Percentiles rank a stretch among this genome's conserved stretches.
phyloP scores from a whole-genome alignment of 2,329 filamentous ascomycete genomes.

The Fusarium succisae region DNA sequence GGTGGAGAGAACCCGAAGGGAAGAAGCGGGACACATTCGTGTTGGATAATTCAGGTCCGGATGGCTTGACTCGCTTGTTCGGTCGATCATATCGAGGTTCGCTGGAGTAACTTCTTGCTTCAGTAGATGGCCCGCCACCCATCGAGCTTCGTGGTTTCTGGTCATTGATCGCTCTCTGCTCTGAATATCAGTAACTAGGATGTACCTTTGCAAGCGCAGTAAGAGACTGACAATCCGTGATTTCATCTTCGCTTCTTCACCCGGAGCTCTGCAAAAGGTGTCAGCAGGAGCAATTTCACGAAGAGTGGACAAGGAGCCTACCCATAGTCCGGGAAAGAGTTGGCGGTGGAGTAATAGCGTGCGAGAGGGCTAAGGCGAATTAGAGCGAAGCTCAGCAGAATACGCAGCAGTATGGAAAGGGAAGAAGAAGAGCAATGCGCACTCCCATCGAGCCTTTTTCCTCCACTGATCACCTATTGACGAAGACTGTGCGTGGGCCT shows the following conservation, averaged over 20 bases:
- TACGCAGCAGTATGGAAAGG: neutral
- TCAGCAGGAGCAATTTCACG: conserved; percentile 27
- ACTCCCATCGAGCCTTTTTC: conserved; percentile 46
- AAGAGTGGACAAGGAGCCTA: conserved; percentile 37
- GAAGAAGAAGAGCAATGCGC: conserved; percentile 29
- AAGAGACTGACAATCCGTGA: conserved; percentile 38
- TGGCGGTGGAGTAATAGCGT: conserved; percentile 49
- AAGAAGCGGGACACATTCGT: conserved; percentile 2
- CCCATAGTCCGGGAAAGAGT: conserved; percentile 56
- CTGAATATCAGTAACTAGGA: conserved; percentile 12
- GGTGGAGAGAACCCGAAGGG: neutral
- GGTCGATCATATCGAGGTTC: conserved; percentile 18
- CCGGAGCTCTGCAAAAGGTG: conserved; percentile 38
- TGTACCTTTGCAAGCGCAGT: neutral
- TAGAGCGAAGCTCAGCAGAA: conserved; percentile 20
- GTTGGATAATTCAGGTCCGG: neutral
- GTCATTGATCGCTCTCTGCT: conserved; percentile 40
- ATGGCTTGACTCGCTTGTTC: conserved; percentile 39
- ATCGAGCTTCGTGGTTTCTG: conserved; percentile 37
- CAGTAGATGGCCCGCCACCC: neutral
- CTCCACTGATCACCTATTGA: conserved; percentile 33
- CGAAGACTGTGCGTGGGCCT: conserved; percentile 36
- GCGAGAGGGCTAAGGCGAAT: conserved; percentile 42
- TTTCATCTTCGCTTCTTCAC: conserved; percentile 33
- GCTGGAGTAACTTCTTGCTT: neutral